Conservation (phyloP, 495 filamentous ascomycete species). For the Filosporella fistucella region DNA sequence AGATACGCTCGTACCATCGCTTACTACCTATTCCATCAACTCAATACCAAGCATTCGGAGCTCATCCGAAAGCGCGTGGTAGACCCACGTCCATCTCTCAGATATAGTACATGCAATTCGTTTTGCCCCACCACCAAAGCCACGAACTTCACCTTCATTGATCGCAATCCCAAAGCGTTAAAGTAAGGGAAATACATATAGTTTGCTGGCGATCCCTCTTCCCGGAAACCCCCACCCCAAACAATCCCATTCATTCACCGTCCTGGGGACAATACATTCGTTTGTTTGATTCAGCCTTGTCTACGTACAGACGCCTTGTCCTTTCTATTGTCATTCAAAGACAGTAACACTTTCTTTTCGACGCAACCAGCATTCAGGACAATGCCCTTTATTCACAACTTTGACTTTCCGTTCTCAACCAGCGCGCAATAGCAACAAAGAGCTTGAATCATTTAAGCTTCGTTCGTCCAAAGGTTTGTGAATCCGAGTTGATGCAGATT, state of each 20-base stretch:
- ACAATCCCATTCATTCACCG: conserved; percentile 2
- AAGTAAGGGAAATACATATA: neutral
- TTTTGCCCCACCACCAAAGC: neutral
- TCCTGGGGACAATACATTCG: conserved; percentile 9
- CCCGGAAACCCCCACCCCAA: neutral
- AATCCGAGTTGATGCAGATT: no score
- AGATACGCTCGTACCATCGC: no score
- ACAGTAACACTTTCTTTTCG: neutral
- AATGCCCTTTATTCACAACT: conserved; percentile 12
- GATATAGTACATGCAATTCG: conserved; percentile 2
- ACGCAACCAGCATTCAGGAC: conserved; percentile 5
- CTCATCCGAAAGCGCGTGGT: conserved; percentile 2
- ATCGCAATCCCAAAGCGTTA: neutral
- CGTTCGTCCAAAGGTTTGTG: no score
- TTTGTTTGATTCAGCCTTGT: no score
- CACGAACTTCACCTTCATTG: neutral
- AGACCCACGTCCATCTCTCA: neutral
- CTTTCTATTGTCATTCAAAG: no score
- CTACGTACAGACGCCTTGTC: no score
- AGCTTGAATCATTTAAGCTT: no score
- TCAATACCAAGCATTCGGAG: neutral
- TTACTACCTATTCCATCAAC: no score
- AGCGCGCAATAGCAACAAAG: no score
- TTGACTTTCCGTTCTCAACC: neutral
- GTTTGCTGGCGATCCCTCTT: neutral